Evolutionary conservation across 1,284 basidiomycete genomes (phyloP).

Genomic region (Crepidotus sp.): DNA sequence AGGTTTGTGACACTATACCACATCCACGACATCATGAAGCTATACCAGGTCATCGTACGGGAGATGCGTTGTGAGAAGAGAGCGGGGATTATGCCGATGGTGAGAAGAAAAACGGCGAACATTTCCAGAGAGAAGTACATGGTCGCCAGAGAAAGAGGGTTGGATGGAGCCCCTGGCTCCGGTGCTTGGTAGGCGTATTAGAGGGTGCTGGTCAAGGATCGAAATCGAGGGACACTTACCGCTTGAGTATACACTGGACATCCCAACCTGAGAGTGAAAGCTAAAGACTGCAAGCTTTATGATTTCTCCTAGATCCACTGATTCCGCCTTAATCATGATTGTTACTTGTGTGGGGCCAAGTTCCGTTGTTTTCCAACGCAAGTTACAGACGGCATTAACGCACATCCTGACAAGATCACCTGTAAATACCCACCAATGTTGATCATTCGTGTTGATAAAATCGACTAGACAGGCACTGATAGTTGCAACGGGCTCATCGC

Average conservation of each 20-base stretch:
- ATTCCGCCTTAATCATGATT: slow-evolving; percentile 3
- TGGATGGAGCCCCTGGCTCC: not conserved
- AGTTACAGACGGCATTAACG: no score
- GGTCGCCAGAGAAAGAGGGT: not conserved
- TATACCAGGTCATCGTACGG: slow-evolving; percentile 1
- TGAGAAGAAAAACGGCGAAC: not conserved
- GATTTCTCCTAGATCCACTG: not conserved
- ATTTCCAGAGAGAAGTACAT: slow-evolving; percentile 2
- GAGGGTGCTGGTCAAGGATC: not conserved
- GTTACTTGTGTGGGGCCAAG: not conserved
- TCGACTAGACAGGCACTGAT: no score
- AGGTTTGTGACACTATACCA: not conserved
- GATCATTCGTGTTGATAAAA: no score
- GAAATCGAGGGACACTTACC: not conserved
- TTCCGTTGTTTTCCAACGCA: no score
- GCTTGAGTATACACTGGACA: not conserved
- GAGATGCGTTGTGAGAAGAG: not conserved
- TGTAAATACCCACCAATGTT: no score
- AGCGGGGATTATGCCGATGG: slow-evolving; percentile 1
- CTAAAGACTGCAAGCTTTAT: not conserved
- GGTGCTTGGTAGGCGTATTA: not conserved
- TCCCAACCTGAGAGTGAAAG: not conserved
- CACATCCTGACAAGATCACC: no score
- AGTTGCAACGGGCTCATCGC: no score
- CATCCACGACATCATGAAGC: slow-evolving; percentile 2